Base-by-base conservation (phyloP, 257 asterid genomes). In the Orobanche coerulescens region DNA sequence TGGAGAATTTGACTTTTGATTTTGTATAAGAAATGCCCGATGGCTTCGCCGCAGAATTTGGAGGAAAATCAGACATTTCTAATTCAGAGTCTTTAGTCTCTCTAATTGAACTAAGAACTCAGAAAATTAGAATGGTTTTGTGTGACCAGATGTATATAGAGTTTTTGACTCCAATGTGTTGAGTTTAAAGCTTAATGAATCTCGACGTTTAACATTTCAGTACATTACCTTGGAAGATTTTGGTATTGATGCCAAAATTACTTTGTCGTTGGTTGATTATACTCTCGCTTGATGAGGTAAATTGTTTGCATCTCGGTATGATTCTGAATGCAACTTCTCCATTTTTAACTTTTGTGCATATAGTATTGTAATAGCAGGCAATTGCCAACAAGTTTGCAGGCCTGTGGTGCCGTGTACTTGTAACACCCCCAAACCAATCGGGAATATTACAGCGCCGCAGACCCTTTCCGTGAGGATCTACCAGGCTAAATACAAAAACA, bases 1-100 rank as follows among this genome's bases (percentile, higher is more conserved):
- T 4, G 94, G 96, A 52, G 95, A 91, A 66, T 88, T 91, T 5
- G 95, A 85, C 61, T 87, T 91, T 82, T 90, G 83, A 91, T 70
- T 61, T 59, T 47, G 71, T 56, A 65, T 55, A 51, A 57, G 68
- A 70, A 43, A 43, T 64, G 53, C 56, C 37, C 43, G 33, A 52
- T 24, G 66, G 70, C 36, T 57, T 47, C 61, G 70, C 62, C 47
- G 70, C 57, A 50, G 56, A 22, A 22, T 61, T 63, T 31, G 18
- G 57, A 39, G 63, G 58, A 52, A 25, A 62, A 39, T 36, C 75
- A 44, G 76, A 70, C 58, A 54, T 60, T 34, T 42, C 26, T 69
- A 73, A 30, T 68, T 15, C 43, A 37, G 37, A 46, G 73, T 64
- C 65, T 46, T 47, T 69, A 73, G 75, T 67, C 65, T 39, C 61